Conservation (phyloP, 164 flowering plant genomes). For the Annona cherimola region DNA sequence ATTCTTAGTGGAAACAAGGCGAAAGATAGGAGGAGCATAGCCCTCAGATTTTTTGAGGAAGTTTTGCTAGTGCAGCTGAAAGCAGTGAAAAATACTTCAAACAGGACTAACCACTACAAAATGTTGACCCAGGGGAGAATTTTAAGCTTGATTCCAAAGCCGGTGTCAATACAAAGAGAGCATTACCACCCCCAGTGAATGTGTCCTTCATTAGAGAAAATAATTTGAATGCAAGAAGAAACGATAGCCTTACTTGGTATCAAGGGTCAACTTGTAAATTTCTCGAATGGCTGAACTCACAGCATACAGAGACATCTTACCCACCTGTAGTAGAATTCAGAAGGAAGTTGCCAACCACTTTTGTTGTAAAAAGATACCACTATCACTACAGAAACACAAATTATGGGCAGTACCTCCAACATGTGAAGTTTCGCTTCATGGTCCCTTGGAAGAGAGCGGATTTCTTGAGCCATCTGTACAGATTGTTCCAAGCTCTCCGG, state of each 20-base stretch:
- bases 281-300: slow-evolving; percentile 94
- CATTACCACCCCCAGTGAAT: background rate
- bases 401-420: slow-evolving; percentile 54
- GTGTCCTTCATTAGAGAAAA: background rate
- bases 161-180: background rate
- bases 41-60: background rate
- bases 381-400: background rate
- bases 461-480: slow-evolving; percentile 61
- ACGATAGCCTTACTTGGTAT: slow-evolving; percentile 60
- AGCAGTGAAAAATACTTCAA: background rate
- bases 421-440: slow-evolving; percentile 78
- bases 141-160: background rate
- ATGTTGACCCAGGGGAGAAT: background rate
- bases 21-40: background rate
- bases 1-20: background rate
- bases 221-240: background rate
- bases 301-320: slow-evolving; percentile 87
- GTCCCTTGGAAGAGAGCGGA: slow-evolving; percentile 79
- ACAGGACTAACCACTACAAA: background rate
- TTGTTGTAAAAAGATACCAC: slow-evolving; percentile 1
- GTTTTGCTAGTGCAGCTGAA: background rate
- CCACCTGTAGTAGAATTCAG: slow-evolving; percentile 50
- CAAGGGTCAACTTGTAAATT: slow-evolving; percentile 86
- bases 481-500: slow-evolving; percentile 88
- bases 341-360: background rate